These are phyloP conservation scores for Protomyces macrosporus DNA, from an alignment of 1,139 yeast genomes.

Conservation along the genomic window DNA sequence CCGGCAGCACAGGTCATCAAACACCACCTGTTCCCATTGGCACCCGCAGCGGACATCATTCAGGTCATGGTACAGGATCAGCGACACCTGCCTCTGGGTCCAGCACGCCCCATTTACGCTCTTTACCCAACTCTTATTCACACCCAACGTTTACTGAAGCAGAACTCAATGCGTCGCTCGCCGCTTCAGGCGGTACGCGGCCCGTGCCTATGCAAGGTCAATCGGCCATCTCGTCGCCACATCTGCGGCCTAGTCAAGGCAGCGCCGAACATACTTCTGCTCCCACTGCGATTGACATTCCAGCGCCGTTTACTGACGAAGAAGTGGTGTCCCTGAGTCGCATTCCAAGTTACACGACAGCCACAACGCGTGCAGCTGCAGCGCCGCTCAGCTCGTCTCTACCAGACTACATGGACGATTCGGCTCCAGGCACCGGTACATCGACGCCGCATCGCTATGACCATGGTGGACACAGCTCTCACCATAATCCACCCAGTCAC, in stretches of 20 bases:
- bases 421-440: constrained; percentile 8
- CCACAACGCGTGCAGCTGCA: constrained; percentile 22
- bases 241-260: not conserved
- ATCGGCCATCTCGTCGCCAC: not conserved
- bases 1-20: not conserved
- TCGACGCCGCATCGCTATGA: constrained; percentile 6
- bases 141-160: constrained; percentile 10
- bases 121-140: constrained; percentile 12
- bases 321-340: constrained; percentile 8
- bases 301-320: constrained; percentile 19
- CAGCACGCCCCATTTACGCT: constrained; percentile 16
- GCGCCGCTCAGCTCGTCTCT: constrained; percentile 14
- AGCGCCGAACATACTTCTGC: not conserved
- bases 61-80: constrained; percentile 14
- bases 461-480: not conserved
- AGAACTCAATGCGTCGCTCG: constrained; percentile 5
- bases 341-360: constrained; percentile 18
- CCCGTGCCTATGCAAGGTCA: not conserved
- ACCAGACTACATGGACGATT: constrained; percentile 12
- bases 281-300: constrained; percentile 1
- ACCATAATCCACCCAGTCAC: not conserved
- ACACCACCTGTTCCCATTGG: not conserved
- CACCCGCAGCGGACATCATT: not conserved
- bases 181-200: not conserved
- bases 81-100: constrained; percentile 18